A percentile compares a stretch with the other conserved stretches of the same genome.
Conservation (phyloP, 2,329 filamentous ascomycete genomes). For the Aspergillus proliferans region DNA sequence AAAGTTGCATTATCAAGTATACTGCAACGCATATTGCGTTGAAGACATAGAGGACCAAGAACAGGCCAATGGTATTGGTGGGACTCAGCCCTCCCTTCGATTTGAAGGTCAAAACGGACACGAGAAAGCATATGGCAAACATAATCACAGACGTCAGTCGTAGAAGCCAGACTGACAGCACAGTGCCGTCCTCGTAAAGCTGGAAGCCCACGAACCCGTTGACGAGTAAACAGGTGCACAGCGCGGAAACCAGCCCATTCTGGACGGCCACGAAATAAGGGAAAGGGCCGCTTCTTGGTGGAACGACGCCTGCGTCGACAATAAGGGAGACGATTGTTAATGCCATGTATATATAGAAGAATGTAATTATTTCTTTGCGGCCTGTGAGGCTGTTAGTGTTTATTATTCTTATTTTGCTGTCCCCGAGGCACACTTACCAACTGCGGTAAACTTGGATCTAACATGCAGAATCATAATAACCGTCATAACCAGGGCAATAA, state of each 20-base stretch:
- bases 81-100: conserved; percentile 79
- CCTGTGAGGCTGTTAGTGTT: conserved; percentile 36
- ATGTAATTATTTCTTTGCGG: conserved; percentile 69
- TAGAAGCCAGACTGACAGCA: conserved; percentile 87
- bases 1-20: conserved; percentile 79
- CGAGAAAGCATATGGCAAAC: conserved; percentile 79
- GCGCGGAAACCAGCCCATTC: conserved; percentile 73
- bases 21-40: conserved; percentile 81
- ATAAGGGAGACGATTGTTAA: conserved; percentile 83
- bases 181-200: conserved; percentile 93
- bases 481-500: conserved; percentile 83
- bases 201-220: conserved; percentile 99
- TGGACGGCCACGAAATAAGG: conserved; percentile 90
- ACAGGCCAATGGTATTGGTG: conserved; percentile 79
- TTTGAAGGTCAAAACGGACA: conserved; percentile 89
- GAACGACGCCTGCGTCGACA: conserved; percentile 87
- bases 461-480: conserved; percentile 97
- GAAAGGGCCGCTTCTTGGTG: conserved; percentile 71
- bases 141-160: conserved; percentile 70
- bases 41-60: conserved; percentile 84
- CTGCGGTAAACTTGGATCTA: conserved; percentile 94
- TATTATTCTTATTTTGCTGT: background rate
- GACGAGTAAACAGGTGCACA: conserved; percentile 84
- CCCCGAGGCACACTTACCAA: conserved; percentile 56
- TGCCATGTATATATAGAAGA: conserved; percentile 95